These are phyloP conservation scores for Cutaneotrichosporon curvatum DNA, from an alignment of 1,284 basidiomycete species.

Conservation along the genomic window DNA sequence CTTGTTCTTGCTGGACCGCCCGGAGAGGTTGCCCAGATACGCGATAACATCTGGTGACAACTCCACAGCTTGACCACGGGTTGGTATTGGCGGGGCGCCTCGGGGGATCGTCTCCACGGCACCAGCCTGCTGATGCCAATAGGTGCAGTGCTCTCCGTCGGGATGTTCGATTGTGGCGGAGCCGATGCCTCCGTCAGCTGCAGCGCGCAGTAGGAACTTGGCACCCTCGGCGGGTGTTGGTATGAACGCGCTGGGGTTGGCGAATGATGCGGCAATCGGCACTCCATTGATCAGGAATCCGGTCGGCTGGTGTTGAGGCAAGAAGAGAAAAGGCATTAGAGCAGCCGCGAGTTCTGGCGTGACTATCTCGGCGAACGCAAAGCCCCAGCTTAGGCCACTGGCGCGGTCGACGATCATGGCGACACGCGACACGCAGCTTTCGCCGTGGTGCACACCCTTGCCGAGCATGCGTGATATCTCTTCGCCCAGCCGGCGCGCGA, in stretches of 20 bases:
- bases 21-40: conserved; percentile 33
- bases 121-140: conserved; percentile 37
- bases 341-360: conserved; percentile 62
- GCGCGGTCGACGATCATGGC: conserved; percentile 78
- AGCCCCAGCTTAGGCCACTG: conserved; percentile 77
- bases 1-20: conserved; percentile 5
- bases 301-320: conserved; percentile 69
- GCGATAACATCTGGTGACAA: conserved; percentile 16
- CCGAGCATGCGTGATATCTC: conserved; percentile 56
- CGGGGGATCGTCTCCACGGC: conserved; percentile 26
- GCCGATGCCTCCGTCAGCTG: conserved; percentile 36
- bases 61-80: conserved; percentile 2
- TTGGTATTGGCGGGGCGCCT: conserved; percentile 15
- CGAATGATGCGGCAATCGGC: conserved; percentile 80
- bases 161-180: conserved; percentile 49
- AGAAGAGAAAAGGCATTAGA: conserved; percentile 71
- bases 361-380: conserved; percentile 83
- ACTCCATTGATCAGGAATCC: conserved; percentile 80
- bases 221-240: conserved; percentile 55
- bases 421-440: conserved; percentile 75
- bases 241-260: conserved; percentile 76
- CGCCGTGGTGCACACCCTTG: conserved; percentile 64
- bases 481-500: conserved; percentile 51
- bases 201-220: conserved; percentile 26
- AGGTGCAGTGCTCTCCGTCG: conserved; percentile 48